Evolutionary conservation across 2,329 filamentous ascomycete species (phyloP).

Genomic region (Whalleya microplaca): DNA sequence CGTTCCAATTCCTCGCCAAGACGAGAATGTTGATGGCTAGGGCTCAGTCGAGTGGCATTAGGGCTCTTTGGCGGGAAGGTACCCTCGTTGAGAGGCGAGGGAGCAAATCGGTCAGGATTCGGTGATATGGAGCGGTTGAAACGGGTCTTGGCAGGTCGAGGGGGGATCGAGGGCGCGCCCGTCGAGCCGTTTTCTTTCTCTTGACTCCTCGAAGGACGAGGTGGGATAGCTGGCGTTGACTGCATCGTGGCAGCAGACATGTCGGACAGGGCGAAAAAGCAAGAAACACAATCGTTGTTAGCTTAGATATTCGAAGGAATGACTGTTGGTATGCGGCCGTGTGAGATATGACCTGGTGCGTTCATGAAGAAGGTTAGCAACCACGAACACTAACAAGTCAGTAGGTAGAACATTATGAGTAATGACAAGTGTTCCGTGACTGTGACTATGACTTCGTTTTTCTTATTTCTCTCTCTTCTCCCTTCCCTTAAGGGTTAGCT

Average conservation of each 20-base stretch:
- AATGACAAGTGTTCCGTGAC: neutral
- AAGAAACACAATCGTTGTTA: conserved; percentile 21
- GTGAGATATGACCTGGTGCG: conserved; percentile 24
- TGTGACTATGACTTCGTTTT: neutral
- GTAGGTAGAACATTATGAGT: neutral
- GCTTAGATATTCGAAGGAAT: conserved; percentile 26
- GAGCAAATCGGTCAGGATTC: conserved; percentile 76
- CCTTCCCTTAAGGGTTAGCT: neutral
- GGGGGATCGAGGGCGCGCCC: conserved; percentile 75
- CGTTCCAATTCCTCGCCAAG: conserved; percentile 56
- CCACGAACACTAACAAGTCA: neutral
- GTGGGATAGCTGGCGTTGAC: conserved; percentile 56
- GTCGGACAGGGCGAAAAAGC: conserved; percentile 21
- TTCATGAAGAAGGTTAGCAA: conserved; percentile 6
- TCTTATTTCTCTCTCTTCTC: too few species aligned
- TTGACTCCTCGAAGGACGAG: conserved; percentile 56
- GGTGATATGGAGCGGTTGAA: conserved; percentile 78
- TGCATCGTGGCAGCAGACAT: conserved; percentile 58
- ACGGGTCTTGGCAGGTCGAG: conserved; percentile 72
- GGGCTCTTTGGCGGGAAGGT: conserved; percentile 54
- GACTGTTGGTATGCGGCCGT: conserved; percentile 22
- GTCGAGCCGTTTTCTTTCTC: conserved; percentile 47
- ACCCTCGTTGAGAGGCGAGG: conserved; percentile 81
- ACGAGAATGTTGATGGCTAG: conserved; percentile 42
- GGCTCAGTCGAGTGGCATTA: conserved; percentile 37